A percentile compares a stretch with the other conserved stretches of the same genome.
phyloP scores from a whole-genome alignment of 805 yeast species.

The Candida taoyuanica region DNA sequence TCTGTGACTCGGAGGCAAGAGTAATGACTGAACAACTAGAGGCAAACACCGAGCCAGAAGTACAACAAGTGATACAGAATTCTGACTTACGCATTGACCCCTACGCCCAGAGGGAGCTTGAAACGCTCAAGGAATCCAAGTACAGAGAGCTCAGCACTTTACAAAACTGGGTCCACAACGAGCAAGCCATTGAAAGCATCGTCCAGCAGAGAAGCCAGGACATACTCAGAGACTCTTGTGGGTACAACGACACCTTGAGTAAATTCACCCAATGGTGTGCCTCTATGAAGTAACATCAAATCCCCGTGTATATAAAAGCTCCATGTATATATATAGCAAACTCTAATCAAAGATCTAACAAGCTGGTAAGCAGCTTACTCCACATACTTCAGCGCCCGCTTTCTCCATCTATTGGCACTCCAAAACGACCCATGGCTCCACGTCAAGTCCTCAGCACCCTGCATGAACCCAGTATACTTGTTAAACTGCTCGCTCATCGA shows the following conservation, averaged over 20 bases:
- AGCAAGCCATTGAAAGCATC: constrained; percentile 35
- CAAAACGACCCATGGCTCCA: constrained; percentile 87
- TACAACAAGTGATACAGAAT: constrained; percentile 9
- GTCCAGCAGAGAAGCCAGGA: constrained; percentile 11
- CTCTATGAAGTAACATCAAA: too few relatives aligned
- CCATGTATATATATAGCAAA: constrained; percentile 2
- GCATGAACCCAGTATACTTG: constrained; percentile 73
- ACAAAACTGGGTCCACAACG: constrained; percentile 36
- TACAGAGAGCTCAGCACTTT: constrained; percentile 27
- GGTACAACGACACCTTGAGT: too few relatives aligned
- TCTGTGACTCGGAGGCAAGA: constrained; percentile 27
- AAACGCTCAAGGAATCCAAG: constrained; percentile 28
- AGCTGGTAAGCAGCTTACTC: too few relatives aligned
- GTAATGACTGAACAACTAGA: constrained; percentile 10
- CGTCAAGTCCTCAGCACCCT: constrained; percentile 82
- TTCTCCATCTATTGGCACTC: constrained; percentile 65
- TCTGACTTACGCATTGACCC: constrained; percentile 42
- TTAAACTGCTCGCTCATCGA: constrained; percentile 88
- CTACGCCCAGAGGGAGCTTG: constrained; percentile 40
- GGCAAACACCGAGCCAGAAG: constrained; percentile 3
- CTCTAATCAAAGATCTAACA: too few relatives aligned
- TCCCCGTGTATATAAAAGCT: too few relatives aligned
- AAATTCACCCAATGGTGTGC: not conserved
- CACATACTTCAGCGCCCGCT: constrained; percentile 31
- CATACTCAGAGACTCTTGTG: constrained; percentile 9